Base-by-base conservation (phyloP, 805 yeast genomes). In the Wickerhamiella lipophila region DNA sequence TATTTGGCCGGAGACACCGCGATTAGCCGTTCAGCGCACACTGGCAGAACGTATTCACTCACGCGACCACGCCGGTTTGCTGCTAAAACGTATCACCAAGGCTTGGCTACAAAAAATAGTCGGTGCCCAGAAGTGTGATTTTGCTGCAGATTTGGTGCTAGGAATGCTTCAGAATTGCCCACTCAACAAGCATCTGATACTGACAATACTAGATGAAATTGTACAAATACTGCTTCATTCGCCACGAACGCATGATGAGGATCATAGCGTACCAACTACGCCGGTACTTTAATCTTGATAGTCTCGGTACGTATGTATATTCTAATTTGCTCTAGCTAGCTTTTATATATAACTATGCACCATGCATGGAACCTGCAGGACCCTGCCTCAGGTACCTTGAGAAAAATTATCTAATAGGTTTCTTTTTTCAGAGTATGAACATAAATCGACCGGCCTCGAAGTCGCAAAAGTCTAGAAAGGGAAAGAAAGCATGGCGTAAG, bases 401-500 rank as follows among this genome's bases (percentile, higher is more conserved):
- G 21, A n/a, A 32, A 44, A 25, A 46, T 29, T 35, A 40, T 21
- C 32, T 26, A 21, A 32, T 30, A 13, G 15, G 18, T 42, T 39
- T 35, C 19, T 25, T 40, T 25, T 29, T 13, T 32, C 25, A 13
- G 29, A 34, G 23, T 9, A 44, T 46, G 47, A 54, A 50, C 19
- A 50, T 55, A 3, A 58, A 57, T 19, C 38, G 59, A 15, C 60
- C 47, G 27, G 39, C 40, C 5, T n/a, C 25, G 21, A 45, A 45
- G 56, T 68, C 68, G 40, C 96, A 88, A 66, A 60, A 82, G 3
- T 86, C 96, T 6, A 75, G 97, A 60, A 92, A 92, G 69, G 95
- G 95, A 40, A 89, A 84, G 73, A 81, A 75, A 62, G 79, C 95
- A 4, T 85, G 96, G 94, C 77, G 95, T 63, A 86, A 86, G 66